A percentile compares a stretch with the other conserved stretches of the same genome.
phyloP scores from a whole-genome alignment of 306 rosid species.

The Rosa rugosa region DNA sequence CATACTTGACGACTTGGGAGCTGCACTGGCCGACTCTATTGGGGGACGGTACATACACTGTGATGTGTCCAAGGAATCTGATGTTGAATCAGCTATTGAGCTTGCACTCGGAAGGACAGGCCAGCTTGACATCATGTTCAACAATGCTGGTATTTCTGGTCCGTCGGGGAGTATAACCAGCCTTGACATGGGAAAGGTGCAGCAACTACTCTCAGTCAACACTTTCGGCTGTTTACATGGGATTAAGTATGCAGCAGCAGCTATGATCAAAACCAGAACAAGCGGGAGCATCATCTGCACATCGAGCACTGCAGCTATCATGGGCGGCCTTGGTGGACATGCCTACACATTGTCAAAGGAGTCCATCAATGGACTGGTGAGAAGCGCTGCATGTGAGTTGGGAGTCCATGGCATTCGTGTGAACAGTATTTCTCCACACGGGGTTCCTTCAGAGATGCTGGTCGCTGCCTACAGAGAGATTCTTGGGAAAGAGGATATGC shows the following conservation, averaged over 20 bases:
- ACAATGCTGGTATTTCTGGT: slow-evolving; percentile 74
- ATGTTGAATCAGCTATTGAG: slow-evolving; percentile 65
- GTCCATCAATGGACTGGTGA: slow-evolving; percentile 59
- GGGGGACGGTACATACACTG: slow-evolving; percentile 73
- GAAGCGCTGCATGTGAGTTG: slow-evolving; percentile 71
- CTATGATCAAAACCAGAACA: slow-evolving; percentile 54
- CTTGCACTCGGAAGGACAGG: slow-evolving; percentile 70
- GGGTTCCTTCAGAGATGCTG: slow-evolving; percentile 80
- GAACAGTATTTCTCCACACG: slow-evolving; percentile 72
- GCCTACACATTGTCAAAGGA: slow-evolving; percentile 65
- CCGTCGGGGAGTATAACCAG: slow-evolving; percentile 53
- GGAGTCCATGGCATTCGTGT: slow-evolving; percentile 75
- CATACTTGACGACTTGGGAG: slow-evolving; percentile 67
- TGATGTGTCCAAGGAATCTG: slow-evolving; percentile 65
- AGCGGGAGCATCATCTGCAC: slow-evolving; percentile 76
- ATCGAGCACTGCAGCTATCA: slow-evolving; percentile 63
- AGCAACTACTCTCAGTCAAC: slow-evolving; percentile 41
- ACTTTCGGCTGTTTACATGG: slow-evolving; percentile 67
- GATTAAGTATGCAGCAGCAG: slow-evolving; percentile 65
- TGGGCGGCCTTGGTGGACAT: slow-evolving; percentile 79
- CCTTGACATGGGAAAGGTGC: slow-evolving; percentile 52
- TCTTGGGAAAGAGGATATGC: slow-evolving; percentile 37
- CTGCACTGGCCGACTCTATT: slow-evolving; percentile 43
- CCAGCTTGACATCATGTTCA: slow-evolving; percentile 65
- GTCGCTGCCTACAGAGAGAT: slow-evolving; percentile 36